Evolutionary conservation across 441 rosid genomes (phyloP).

Genomic region (Omphalea diandra): DNA sequence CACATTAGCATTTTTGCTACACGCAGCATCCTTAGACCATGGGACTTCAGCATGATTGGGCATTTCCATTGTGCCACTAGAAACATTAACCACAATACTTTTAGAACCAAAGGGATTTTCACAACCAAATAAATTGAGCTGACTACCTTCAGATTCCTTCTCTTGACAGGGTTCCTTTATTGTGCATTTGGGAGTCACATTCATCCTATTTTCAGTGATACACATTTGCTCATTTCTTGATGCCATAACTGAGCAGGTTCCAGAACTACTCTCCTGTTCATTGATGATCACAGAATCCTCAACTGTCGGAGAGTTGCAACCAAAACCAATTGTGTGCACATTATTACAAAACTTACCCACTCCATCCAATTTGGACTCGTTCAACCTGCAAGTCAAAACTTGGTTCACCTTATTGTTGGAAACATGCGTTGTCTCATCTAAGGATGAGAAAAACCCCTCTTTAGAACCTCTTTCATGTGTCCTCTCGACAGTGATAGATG

Average conservation of each 20-base stretch:
- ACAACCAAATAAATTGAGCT: conserved; percentile 30
- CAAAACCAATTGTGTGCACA: conserved; percentile 26
- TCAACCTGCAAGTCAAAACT: conserved; percentile 8
- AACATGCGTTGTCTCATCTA: conserved; percentile 15
- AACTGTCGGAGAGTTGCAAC: background rate
- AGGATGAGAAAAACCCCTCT: conserved; percentile 17
- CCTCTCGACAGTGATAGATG: conserved; percentile 22
- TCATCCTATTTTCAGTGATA: conserved; percentile 8
- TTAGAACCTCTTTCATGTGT: conserved; percentile 21
- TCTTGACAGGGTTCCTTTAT: conserved; percentile 19
- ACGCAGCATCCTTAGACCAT: conserved; percentile 12
- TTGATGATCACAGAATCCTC: conserved; percentile 10
- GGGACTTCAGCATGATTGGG: conserved; percentile 20
- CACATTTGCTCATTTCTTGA: conserved; percentile 9
- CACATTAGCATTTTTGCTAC: conserved; percentile 17
- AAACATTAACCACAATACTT: conserved; percentile 26
- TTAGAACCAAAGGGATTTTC: conserved; percentile 28
- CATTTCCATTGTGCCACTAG: conserved; percentile 19
- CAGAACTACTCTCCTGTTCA: conserved; percentile 11
- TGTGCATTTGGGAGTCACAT: conserved; percentile 1
- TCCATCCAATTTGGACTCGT: conserved; percentile 23
- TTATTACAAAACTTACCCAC: conserved; percentile 21
- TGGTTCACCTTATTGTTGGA: conserved; percentile 26
- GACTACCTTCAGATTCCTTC: conserved; percentile 24
- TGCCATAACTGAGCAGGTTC: conserved; percentile 16